Evolutionary conservation across 2,329 filamentous ascomycete species (phyloP).

Genomic region (Septoria petroselini): DNA sequence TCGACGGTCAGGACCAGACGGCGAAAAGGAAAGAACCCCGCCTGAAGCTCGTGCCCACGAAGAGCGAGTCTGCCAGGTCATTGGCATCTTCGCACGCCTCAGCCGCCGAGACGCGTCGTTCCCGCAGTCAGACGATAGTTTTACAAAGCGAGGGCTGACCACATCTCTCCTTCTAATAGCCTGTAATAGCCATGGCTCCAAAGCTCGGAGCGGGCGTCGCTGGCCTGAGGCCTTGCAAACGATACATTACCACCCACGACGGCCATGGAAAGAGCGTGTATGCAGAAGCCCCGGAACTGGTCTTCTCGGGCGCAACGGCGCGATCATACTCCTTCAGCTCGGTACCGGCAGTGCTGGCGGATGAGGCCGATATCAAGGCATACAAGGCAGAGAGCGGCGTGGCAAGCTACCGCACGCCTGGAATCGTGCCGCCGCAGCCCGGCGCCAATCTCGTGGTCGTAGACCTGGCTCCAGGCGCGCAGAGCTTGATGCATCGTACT

Average conservation of each 20-base stretch:
- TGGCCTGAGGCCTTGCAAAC: conserved; percentile 24
- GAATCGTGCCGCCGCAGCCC: conserved; percentile 22
- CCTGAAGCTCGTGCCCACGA: too few relatives aligned
- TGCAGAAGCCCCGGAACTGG: conserved; percentile 22
- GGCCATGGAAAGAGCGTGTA: conserved; percentile 23
- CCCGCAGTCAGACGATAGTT: too few relatives aligned
- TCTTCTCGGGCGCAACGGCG: conserved; percentile 20
- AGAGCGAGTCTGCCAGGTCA: too few relatives aligned
- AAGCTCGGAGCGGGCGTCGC: background rate
- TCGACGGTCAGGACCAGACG: too few relatives aligned
- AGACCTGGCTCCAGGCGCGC: conserved; percentile 25
- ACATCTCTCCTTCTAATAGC: too few relatives aligned
- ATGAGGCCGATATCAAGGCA: conserved; percentile 25
- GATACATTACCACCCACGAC: conserved; percentile 29
- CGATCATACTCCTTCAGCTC: conserved; percentile 23
- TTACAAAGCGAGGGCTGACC: too few relatives aligned
- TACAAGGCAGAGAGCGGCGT: conserved; percentile 20
- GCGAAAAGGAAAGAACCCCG: too few relatives aligned
- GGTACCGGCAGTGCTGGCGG: conserved; percentile 21
- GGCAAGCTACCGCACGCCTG: conserved; percentile 18
- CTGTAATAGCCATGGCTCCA: background rate
- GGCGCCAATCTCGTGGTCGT: conserved; percentile 25
- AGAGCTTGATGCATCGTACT: conserved; percentile 27
- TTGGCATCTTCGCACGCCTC: too few relatives aligned
- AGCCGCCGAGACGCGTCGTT: too few relatives aligned